These are phyloP conservation scores for Psilocybe mexicana DNA, from an alignment of 1,284 basidiomycete genomes.

Conservation along the genomic window DNA sequence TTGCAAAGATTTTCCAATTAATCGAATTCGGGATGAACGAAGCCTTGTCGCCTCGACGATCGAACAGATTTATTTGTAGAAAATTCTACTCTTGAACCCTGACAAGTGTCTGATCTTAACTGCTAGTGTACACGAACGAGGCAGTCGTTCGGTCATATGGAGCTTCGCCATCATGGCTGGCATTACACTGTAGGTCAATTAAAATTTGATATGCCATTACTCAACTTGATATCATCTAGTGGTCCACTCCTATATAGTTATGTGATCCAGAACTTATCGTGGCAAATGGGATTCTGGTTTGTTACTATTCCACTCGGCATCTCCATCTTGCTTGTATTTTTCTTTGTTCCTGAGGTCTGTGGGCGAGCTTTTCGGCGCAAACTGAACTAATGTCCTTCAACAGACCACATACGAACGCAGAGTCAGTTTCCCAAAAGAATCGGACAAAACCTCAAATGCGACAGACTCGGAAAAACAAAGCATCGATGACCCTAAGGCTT, in stretches of 20 bases:
- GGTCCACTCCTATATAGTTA: slow-evolving; percentile 43
- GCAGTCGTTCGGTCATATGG: slow-evolving; percentile 43
- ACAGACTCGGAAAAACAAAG: slow-evolving; percentile 28
- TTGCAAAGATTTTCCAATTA: not conserved
- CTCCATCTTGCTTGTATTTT: slow-evolving; percentile 35
- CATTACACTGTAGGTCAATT: slow-evolving; percentile 38
- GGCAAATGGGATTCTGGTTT: slow-evolving; percentile 45
- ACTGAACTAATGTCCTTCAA: not conserved
- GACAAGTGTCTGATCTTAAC: not conserved
- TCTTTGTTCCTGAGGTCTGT: slow-evolving; percentile 44
- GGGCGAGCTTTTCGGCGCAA: not conserved
- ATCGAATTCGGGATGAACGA: not conserved
- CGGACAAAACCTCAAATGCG: not conserved
- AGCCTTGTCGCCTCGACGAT: slow-evolving; percentile 45
- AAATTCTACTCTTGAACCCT: not conserved
- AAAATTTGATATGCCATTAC: not conserved
- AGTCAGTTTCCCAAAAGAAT: not conserved
- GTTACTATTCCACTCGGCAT: slow-evolving; percentile 42
- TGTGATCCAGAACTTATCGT: slow-evolving; percentile 41
- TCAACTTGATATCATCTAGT: slow-evolving; percentile 10
- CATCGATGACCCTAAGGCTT: slow-evolving; percentile 28
- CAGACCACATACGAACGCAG: slow-evolving; percentile 32
- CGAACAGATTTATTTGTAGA: slow-evolving; percentile 44
- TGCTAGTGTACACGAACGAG: slow-evolving; percentile 42
- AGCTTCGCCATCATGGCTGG: slow-evolving; percentile 43